A percentile compares a stretch with the other conserved stretches of the same genome.
phyloP scores from a whole-genome alignment of 768 basidiomycete genomes.

The Tricholoma flavovirens region DNA sequence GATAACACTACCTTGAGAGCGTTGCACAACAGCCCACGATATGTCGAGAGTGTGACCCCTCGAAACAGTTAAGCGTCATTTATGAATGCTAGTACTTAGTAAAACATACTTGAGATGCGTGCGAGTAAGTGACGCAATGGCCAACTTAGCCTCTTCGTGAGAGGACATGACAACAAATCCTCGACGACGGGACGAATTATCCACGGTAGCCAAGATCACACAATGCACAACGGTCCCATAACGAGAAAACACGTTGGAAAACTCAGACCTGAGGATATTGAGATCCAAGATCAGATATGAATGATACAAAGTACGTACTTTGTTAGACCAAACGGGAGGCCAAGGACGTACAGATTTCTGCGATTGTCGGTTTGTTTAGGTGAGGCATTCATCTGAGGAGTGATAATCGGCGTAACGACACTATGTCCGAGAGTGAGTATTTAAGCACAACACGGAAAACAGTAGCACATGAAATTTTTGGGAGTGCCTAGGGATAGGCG shows the following conservation, averaged over 20 bases:
- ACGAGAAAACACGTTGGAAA: conserved; percentile 53
- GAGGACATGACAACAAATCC: conserved; percentile 80
- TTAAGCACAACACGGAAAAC: background rate
- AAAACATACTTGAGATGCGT: conserved; percentile 58
- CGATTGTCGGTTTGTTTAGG: conserved; percentile 42
- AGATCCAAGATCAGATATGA: background rate
- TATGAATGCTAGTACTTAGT: background rate
- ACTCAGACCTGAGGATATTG: conserved; percentile 39
- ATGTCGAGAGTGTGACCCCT: conserved; percentile 76
- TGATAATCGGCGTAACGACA: conserved; percentile 29
- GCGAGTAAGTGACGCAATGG: conserved; percentile 62
- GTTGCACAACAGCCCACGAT: conserved; percentile 85
- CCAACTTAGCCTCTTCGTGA: conserved; percentile 64
- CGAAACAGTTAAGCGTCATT: background rate
- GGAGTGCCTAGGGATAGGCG: background rate
- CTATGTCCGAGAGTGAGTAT: conserved; percentile 20
- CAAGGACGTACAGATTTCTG: conserved; percentile 81
- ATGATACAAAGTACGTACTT: conserved; percentile 41
- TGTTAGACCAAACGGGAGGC: conserved; percentile 74
- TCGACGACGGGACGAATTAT: conserved; percentile 76
- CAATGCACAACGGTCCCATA: conserved; percentile 69
- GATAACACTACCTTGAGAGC: conserved; percentile 58
- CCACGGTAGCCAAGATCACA: conserved; percentile 79
- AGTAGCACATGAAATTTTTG: conserved; percentile 11
- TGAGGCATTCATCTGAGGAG: conserved; percentile 19